Conservation (phyloP, 1,284 basidiomycete species). For the Papiliotrema nemorosa region DNA sequence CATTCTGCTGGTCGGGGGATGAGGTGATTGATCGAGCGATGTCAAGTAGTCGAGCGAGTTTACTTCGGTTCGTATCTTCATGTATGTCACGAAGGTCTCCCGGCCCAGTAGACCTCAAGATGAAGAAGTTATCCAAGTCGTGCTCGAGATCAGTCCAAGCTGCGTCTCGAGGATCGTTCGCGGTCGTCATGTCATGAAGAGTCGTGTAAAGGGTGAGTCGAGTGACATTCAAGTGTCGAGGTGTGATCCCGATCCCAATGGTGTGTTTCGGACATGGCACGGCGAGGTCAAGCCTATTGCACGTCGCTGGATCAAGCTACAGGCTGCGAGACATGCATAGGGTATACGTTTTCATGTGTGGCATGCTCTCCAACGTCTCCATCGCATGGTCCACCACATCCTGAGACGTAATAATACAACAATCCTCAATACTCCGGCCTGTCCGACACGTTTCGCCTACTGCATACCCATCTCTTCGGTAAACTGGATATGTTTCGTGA, state of each 20-base stretch:
- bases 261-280: too few relatives aligned
- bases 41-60: background rate
- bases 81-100: background rate
- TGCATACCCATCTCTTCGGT: conserved; percentile 65
- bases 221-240: too few relatives aligned
- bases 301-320: too few relatives aligned
- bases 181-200: background rate
- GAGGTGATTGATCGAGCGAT: background rate
- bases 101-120: background rate
- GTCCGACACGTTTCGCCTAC: background rate
- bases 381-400: too few relatives aligned
- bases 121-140: background rate
- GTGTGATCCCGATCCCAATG: too few relatives aligned
- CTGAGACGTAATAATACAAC: too few relatives aligned
- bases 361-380: too few relatives aligned
- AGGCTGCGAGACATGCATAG: too few relatives aligned
- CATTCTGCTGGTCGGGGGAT: background rate
- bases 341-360: too few relatives aligned
- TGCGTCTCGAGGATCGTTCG: background rate
- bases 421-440: too few relatives aligned
- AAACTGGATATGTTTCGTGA: conserved; percentile 86
- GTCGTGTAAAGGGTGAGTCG: too few relatives aligned
- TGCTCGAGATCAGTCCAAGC: background rate
- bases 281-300: too few relatives aligned
- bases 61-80: background rate